Evolutionary conservation across 495 filamentous ascomycete genomes (phyloP).

Genomic region (Tuber borchii): DNA sequence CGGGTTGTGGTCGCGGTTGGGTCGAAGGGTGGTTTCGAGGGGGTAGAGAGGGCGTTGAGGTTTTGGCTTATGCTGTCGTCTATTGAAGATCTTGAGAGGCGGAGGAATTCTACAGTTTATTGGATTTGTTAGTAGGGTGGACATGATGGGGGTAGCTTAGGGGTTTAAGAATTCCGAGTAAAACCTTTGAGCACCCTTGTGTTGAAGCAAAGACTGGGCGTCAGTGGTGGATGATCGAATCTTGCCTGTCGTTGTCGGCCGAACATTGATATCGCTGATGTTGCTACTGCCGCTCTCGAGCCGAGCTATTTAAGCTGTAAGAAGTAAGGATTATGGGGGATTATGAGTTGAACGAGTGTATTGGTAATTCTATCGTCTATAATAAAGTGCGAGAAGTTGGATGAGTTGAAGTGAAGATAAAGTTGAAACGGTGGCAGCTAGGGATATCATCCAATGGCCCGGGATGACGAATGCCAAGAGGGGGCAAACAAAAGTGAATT

Average conservation of each 20-base stretch:
- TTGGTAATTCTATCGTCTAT: not conserved
- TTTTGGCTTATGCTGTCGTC: slow-evolving; percentile 93
- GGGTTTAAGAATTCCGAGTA: slow-evolving; percentile 5
- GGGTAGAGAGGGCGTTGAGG: slow-evolving; percentile 81
- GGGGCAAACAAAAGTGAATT: not conserved
- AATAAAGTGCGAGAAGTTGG: not conserved
- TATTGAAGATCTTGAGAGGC: slow-evolving; percentile 71
- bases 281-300: not conserved
- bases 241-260: not conserved
- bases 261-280: not conserved
- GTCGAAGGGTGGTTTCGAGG: slow-evolving; percentile 65
- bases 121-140: slow-evolving; percentile 20
- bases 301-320: not conserved
- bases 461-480: not conserved
- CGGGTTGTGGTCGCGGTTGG: slow-evolving; percentile 62
- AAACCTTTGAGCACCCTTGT: slow-evolving; percentile 74
- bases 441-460: not conserved
- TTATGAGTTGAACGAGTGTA: not conserved
- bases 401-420: slow-evolving; percentile 1
- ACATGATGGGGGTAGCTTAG: not conserved
- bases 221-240: slow-evolving; percentile 54
- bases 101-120: slow-evolving; percentile 71
- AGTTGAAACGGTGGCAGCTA: not conserved
- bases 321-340: not conserved
- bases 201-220: slow-evolving; percentile 89